Conservation (phyloP, 768 basidiomycete genomes). For the Suillus tomentosus region DNA sequence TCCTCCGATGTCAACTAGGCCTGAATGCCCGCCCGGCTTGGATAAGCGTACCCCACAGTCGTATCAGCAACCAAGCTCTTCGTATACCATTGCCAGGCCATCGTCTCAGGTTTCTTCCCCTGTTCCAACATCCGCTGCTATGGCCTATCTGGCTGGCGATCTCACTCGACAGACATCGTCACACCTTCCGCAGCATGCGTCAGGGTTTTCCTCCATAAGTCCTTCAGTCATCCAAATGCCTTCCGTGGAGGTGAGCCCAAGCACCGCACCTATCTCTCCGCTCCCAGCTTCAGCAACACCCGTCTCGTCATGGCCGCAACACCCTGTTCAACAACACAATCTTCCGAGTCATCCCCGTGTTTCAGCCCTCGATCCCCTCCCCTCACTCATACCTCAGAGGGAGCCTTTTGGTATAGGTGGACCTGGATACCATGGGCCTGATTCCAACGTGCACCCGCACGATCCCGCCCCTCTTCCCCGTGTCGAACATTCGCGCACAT, state of each 20-base stretch:
- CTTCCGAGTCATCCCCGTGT: background rate
- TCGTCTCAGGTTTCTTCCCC: background rate
- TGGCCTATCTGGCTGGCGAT: background rate
- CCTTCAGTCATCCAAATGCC: background rate
- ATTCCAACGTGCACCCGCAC: background rate
- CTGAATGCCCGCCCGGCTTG: background rate
- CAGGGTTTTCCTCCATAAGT: background rate
- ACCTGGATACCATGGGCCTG: background rate
- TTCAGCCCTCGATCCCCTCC: background rate
- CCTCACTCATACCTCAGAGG: background rate
- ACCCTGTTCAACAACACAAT: background rate
- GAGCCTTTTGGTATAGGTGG: background rate
- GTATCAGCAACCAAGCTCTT: background rate
- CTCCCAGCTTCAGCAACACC: background rate
- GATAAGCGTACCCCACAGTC: background rate
- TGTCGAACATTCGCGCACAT: background rate
- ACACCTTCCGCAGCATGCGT: background rate
- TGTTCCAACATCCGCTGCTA: background rate
- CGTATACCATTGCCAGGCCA: background rate
- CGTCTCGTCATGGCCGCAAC: background rate
- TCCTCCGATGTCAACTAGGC: background rate
- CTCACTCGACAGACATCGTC: background rate
- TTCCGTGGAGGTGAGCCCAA: background rate
- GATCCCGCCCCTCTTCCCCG: background rate
- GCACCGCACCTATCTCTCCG: background rate